These are phyloP conservation scores for Trichoderma sp. DNA, from an alignment of 2,329 filamentous ascomycete genomes.

Conservation along the genomic window DNA sequence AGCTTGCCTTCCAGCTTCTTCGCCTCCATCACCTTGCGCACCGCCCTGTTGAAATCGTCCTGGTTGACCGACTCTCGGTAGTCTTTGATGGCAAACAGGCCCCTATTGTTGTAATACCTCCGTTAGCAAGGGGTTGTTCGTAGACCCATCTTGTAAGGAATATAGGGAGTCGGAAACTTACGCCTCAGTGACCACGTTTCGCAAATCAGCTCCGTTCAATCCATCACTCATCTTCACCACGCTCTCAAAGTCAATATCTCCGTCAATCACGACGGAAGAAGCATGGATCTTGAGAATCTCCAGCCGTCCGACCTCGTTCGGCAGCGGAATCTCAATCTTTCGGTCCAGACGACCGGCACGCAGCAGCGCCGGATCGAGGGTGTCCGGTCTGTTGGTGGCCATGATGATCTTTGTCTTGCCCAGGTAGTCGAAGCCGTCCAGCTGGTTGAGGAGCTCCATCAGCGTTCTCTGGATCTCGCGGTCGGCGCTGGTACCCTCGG, in stretches of 20 bases:
- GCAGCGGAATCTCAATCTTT: slow-evolving; percentile 96
- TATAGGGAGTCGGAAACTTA: slow-evolving; percentile 54
- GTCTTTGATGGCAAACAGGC: slow-evolving; percentile 97
- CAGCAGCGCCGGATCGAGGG: slow-evolving; percentile 87
- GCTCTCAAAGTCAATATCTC: slow-evolving; percentile 97
- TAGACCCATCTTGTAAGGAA: background rate
- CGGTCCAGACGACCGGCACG: slow-evolving; percentile 91
- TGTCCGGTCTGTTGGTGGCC: slow-evolving; percentile 97
- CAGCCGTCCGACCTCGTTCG: slow-evolving; percentile 92
- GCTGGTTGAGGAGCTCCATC: slow-evolving; percentile 98
- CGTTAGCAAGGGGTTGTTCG: background rate
- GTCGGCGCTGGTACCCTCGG: slow-evolving; percentile 95
- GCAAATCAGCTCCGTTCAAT: slow-evolving; percentile 93
- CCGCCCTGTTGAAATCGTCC: slow-evolving; percentile 99
- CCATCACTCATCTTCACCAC: slow-evolving; percentile 99
- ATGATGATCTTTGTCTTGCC: slow-evolving; percentile 99
- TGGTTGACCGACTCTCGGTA: slow-evolving; percentile 95
- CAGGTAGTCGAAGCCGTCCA: slow-evolving; percentile 98
- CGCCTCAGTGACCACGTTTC: slow-evolving; percentile 98
- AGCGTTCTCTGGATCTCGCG: slow-evolving; percentile 97
- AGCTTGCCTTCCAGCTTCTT: slow-evolving; percentile 99
- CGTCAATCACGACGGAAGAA: slow-evolving; percentile 80
- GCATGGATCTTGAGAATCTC: slow-evolving; percentile 99
- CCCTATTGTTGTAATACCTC: slow-evolving; percentile 53
- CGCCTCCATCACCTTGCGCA: slow-evolving; percentile 92